Conservation (phyloP, 2,329 filamentous ascomycete genomes). For the Fusarium verrucosum region DNA sequence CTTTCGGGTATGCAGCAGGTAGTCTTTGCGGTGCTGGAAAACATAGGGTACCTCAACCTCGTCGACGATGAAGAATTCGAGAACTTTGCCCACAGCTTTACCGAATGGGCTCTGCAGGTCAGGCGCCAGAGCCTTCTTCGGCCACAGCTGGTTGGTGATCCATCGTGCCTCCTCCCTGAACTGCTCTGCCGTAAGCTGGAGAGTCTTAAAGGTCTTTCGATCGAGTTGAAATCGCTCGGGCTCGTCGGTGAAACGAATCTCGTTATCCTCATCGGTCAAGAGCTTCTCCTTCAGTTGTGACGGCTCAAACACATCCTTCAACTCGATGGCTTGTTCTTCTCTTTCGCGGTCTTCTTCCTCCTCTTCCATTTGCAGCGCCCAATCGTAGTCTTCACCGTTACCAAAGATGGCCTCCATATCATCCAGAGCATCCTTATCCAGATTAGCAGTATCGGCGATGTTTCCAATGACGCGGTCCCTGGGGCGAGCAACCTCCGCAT, state of each 20-base stretch:
- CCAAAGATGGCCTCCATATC: constrained; percentile 98
- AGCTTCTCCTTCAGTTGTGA: constrained; percentile 94
- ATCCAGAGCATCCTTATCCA: constrained; percentile 92
- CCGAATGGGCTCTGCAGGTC: constrained; percentile 85
- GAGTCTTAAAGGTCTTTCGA: constrained; percentile 84
- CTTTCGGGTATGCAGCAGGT: constrained; percentile 89
- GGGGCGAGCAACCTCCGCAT: constrained; percentile 87
- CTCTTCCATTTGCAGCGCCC: constrained; percentile 89
- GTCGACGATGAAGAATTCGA: constrained; percentile 94
- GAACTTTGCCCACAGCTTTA: constrained; percentile 87
- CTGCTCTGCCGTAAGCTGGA: constrained; percentile 83
- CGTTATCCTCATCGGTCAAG: constrained; percentile 93
- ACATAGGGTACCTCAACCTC: constrained; percentile 97
- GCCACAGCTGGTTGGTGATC: constrained; percentile 90
- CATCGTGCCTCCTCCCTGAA: constrained; percentile 90
- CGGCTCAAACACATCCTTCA: constrained; percentile 98
- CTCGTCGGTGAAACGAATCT: constrained; percentile 86
- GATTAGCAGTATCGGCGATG: constrained; percentile 80
- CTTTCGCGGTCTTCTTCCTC: constrained; percentile 81
- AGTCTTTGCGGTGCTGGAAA: constrained; percentile 97
- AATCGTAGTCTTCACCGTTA: constrained; percentile 94
- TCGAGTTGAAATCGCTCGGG: constrained; percentile 95
- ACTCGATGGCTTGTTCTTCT: constrained; percentile 84
- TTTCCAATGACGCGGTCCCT: constrained; percentile 74
- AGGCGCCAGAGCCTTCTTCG: constrained; percentile 78